Evolutionary conservation across 2,329 filamentous ascomycete genomes (phyloP).

Genomic region (Colletotrichum cereale): DNA sequence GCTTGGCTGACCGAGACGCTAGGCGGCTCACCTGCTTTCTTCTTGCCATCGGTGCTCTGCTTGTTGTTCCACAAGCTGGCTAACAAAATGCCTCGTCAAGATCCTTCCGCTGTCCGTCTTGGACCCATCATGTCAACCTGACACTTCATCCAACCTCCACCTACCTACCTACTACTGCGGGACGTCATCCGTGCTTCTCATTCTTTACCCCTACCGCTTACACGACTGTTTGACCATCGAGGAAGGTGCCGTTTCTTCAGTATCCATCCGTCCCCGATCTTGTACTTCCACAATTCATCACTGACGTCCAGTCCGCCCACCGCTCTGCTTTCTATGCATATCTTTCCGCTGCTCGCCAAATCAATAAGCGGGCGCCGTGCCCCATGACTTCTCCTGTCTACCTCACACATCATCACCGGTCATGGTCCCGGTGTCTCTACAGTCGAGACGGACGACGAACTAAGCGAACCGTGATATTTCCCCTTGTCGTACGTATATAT

Average conservation of each 20-base stretch:
- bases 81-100: conserved; percentile 26
- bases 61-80: conserved; percentile 9
- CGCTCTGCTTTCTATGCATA: not conserved
- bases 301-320: not conserved
- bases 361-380: not conserved
- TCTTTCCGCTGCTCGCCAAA: not conserved
- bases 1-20: conserved; percentile 6
- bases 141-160: conserved; percentile 26
- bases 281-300: not conserved
- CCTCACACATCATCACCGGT: conserved; percentile 2
- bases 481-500: not conserved
- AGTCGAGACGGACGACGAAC: conserved; percentile 22
- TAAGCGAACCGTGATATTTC: conserved; percentile 14
- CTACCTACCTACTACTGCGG: conserved; percentile 10
- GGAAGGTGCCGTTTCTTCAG: not conserved
- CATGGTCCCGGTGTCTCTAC: conserved; percentile 33
- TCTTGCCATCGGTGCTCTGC: not conserved
- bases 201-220: not conserved
- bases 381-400: not conserved
- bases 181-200: conserved; percentile 8
- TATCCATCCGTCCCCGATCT: not conserved
- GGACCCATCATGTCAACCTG: conserved; percentile 19
- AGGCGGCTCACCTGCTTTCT: conserved; percentile 10
- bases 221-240: not conserved
- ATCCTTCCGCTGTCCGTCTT: conserved; percentile 32